Percentiles rank a stretch among this genome's conserved stretches.
Conservation (phyloP, 1,284 basidiomycete genomes). For the Phylloboletellus chloephorus region DNA sequence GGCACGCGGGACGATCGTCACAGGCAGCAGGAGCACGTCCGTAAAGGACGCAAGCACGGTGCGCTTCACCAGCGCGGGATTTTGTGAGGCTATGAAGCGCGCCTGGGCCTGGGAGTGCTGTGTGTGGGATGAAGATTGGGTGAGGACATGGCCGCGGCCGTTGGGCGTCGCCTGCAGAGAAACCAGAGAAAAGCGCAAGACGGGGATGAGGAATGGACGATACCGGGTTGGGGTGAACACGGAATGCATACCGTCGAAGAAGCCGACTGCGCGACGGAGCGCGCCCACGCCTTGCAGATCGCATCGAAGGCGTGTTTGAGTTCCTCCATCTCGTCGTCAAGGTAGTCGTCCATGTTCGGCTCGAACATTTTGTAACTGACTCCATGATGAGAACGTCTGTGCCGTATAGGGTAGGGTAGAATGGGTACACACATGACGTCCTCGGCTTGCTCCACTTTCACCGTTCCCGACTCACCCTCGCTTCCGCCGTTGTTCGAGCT, state of each 20-base stretch:
- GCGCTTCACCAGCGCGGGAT: slow-evolving; percentile 88
- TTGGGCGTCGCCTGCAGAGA: slow-evolving; percentile 9
- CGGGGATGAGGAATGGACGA: background rate
- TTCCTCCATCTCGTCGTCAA: slow-evolving; percentile 87
- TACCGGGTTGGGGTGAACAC: background rate
- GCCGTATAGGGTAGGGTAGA: background rate
- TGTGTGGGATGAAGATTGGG: background rate
- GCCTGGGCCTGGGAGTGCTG: slow-evolving; percentile 40
- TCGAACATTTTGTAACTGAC: slow-evolving; percentile 88
- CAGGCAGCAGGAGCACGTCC: slow-evolving; percentile 83
- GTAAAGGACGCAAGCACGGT: slow-evolving; percentile 92
- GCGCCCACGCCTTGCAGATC: slow-evolving; percentile 79
- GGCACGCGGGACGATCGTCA: slow-evolving; percentile 92
- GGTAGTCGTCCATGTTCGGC: slow-evolving; percentile 92
- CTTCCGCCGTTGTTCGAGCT: slow-evolving; percentile 4
- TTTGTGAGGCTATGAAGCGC: slow-evolving; percentile 77
- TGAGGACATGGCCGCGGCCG: slow-evolving; percentile 11
- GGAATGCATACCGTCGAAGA: slow-evolving; percentile 14
- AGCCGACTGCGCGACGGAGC: slow-evolving; percentile 42
- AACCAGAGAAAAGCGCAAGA: background rate
- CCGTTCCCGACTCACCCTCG: slow-evolving; percentile 21
- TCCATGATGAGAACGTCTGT: slow-evolving; percentile 1
- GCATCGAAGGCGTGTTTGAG: slow-evolving; percentile 70
- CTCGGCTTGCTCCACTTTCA: slow-evolving; percentile 55
- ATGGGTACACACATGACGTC: slow-evolving; percentile 65